phyloP scores from a whole-genome alignment of 2,329 filamentous ascomycete genomes.

The Ampelomyces quisqualis region DNA sequence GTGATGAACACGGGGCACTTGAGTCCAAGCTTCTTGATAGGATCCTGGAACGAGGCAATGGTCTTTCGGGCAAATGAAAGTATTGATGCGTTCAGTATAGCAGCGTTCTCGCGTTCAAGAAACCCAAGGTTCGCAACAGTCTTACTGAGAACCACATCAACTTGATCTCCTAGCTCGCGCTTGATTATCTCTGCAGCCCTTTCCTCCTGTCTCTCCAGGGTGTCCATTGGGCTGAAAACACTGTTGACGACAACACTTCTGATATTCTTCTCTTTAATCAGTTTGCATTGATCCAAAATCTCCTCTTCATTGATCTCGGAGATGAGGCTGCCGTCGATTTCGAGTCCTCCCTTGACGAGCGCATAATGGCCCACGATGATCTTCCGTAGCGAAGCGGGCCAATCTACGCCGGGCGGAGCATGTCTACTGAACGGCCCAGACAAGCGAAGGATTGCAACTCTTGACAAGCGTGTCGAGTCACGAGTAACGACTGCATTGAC shows the following conservation, averaged over 20 bases:
- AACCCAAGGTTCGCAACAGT: slow-evolving; percentile 54
- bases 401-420: slow-evolving; percentile 54
- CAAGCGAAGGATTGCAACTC: slow-evolving; percentile 56
- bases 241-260: slow-evolving; percentile 57
- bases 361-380: slow-evolving; percentile 52
- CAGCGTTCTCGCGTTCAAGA: slow-evolving; percentile 55
- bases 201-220: slow-evolving; percentile 54
- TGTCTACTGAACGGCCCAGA: slow-evolving; percentile 52
- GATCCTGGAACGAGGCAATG: slow-evolving; percentile 49
- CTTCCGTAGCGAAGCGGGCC: slow-evolving; percentile 48
- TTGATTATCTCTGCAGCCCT: slow-evolving; percentile 52
- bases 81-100: slow-evolving; percentile 54
- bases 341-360: slow-evolving; percentile 52
- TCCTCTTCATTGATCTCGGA: slow-evolving; percentile 47
- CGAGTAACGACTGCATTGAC: slow-evolving; percentile 55
- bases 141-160: slow-evolving; percentile 55
- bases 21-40: slow-evolving; percentile 50
- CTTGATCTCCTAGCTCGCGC: slow-evolving; percentile 46
- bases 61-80: slow-evolving; percentile 50
- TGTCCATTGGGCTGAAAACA: slow-evolving; percentile 61
- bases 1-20: slow-evolving; percentile 54
- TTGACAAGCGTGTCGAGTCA: slow-evolving; percentile 52
- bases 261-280: slow-evolving; percentile 49
- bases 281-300: slow-evolving; percentile 47
- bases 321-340: slow-evolving; percentile 53